Conservation (phyloP, 2,329 filamentous ascomycete species). For the Alternaria metachromatica region DNA sequence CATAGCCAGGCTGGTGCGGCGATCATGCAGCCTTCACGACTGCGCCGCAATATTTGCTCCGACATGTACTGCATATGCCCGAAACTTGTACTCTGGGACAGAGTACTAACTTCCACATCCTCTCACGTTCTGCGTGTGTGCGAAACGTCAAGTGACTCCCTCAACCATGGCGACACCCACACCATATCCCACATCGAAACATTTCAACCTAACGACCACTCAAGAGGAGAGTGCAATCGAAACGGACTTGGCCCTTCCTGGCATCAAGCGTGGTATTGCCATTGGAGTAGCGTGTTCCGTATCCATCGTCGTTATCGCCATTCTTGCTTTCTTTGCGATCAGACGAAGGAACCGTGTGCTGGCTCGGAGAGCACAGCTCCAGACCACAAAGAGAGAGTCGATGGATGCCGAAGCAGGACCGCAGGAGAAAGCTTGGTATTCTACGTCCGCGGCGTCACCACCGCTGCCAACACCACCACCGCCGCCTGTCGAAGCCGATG, state of each 20-base stretch:
- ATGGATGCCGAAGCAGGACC: conserved; percentile 15
- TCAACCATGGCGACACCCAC: conserved; percentile 8
- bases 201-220: not conserved
- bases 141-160: not conserved
- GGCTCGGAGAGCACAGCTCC: not conserved
- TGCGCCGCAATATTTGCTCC: conserved; percentile 13
- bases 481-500: conserved; percentile 30
- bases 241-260: conserved; percentile 24
- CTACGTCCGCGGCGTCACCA: not conserved
- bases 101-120: not conserved
- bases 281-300: conserved; percentile 36
- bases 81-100: conserved; percentile 6
- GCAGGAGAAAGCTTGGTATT: conserved; percentile 21
- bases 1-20: conserved; percentile 1
- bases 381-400: conserved; percentile 4
- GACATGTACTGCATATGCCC: conserved; percentile 3
- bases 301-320: conserved; percentile 27
- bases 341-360: conserved; percentile 25
- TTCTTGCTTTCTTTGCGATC: conserved; percentile 30
- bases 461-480: not conserved
- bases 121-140: not conserved
- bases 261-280: conserved; percentile 40
- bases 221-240: conserved; percentile 3
- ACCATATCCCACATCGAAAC: conserved; percentile 1
- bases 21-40: conserved; percentile 2